Percentiles rank a stretch among this genome's conserved stretches.
phyloP scores from a whole-genome alignment of 73 alveolate genomes.

The Tetrahymena borealis region DNA sequence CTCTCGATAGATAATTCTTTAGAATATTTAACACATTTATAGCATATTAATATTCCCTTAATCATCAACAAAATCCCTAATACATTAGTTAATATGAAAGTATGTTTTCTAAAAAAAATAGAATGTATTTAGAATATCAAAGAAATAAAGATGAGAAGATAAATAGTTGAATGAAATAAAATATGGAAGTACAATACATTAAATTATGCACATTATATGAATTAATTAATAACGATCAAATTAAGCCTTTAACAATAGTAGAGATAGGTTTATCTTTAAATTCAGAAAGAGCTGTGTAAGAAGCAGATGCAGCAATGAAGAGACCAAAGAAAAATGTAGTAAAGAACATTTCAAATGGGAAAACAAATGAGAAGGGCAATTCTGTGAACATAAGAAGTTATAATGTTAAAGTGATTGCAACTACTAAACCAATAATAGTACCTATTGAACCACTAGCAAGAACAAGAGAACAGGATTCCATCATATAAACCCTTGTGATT shows the following conservation, averaged over 20 bases:
- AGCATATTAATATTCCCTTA: too few species aligned
- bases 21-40: too few species aligned
- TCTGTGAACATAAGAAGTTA: constrained; percentile 87
- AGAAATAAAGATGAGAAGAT: background rate
- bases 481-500: constrained; percentile 80
- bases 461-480: constrained; percentile 84
- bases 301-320: constrained; percentile 74
- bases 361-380: constrained; percentile 81
- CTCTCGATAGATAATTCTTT: too few species aligned
- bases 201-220: background rate
- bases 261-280: constrained; percentile 75
- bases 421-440: constrained; percentile 74
- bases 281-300: constrained; percentile 78
- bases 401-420: constrained; percentile 82
- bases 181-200: background rate
- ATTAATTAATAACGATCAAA: background rate
- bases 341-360: constrained; percentile 75
- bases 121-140: too few species aligned
- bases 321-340: constrained; percentile 68
- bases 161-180: too few species aligned
- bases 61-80: too few species aligned
- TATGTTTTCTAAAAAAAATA: too few species aligned
- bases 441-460: constrained; percentile 81
- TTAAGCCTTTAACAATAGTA: constrained; percentile 66
- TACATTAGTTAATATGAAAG: too few species aligned